These are phyloP conservation scores for Petunia axillaris DNA, from an alignment of 257 asterid genomes.

Conservation along the genomic window DNA sequence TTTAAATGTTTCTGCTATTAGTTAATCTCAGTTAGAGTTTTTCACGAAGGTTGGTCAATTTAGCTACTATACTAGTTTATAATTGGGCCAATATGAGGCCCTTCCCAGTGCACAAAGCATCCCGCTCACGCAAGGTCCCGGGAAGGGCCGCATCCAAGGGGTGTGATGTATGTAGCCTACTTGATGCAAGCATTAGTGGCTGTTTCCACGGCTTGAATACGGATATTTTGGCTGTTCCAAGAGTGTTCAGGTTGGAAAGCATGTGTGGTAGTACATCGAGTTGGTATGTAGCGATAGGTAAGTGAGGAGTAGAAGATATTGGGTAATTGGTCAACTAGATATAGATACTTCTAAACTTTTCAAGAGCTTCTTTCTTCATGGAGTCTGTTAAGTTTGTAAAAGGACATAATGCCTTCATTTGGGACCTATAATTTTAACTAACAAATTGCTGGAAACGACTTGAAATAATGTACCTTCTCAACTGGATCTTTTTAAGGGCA, in stretches of 20 bases:
- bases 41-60: neutral
- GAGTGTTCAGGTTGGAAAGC: neutral
- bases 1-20: neutral
- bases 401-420: neutral
- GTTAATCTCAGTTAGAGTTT: neutral
- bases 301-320: conserved; percentile 15
- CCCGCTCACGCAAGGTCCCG: too few relatives aligned
- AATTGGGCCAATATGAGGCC: too few relatives aligned
- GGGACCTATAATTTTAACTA: neutral
- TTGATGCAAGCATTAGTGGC: too few relatives aligned
- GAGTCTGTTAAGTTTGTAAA: neutral
- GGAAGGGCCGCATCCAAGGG: too few relatives aligned
- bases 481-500: neutral
- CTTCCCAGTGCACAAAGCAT: too few relatives aligned
- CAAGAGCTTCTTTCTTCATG: conserved; percentile 19
- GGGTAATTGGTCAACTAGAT: neutral
- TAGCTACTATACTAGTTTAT: neutral
- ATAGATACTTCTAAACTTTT: neutral
- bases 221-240: conserved; percentile 5
- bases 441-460: neutral
- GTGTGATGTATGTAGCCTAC: too few relatives aligned
- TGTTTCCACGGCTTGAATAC: neutral
- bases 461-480: neutral
- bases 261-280: neutral
- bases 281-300: neutral